Conservation (phyloP, 139 green algal species). For the Eudorina sp. region DNA sequence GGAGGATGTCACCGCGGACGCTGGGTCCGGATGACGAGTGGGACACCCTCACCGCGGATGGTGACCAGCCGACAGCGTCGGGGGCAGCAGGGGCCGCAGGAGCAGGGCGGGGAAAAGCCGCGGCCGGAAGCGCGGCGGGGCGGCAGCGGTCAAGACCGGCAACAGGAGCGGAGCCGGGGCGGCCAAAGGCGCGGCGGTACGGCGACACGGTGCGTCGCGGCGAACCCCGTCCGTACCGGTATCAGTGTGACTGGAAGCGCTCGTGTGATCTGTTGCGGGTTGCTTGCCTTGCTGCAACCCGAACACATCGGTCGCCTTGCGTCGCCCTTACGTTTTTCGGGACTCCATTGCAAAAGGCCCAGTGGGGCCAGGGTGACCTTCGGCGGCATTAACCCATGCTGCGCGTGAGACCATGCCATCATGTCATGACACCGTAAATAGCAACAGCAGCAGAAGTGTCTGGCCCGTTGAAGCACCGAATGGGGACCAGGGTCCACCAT, state of each 20-base stretch:
- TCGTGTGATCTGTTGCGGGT: neutral
- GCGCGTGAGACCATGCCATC: too few species aligned
- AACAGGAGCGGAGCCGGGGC: neutral
- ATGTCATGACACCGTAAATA: too few species aligned
- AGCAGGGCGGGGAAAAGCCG: neutral
- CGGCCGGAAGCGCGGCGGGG: neutral
- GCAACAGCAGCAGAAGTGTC: too few species aligned
- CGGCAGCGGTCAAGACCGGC: neutral
- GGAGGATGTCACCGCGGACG: slow-evolving; percentile 1
- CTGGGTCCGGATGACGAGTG: neutral
- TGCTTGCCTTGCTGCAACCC: neutral
- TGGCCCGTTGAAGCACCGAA: neutral
- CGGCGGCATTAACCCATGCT: neutral
- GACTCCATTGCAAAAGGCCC: too few species aligned
- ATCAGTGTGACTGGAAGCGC: neutral
- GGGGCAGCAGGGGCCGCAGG: neutral
- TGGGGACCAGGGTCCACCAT: neutral
- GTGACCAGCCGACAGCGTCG: neutral
- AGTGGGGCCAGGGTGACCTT: too few species aligned
- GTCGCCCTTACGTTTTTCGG: too few species aligned
- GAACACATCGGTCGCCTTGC: too few species aligned
- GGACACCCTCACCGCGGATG: neutral
- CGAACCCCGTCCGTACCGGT: neutral
- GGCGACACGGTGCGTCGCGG: slow-evolving; percentile 8
- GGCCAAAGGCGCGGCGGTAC: neutral